Evolutionary conservation across 495 filamentous ascomycete genomes (phyloP).

Genomic region (Tuber calosporum): DNA sequence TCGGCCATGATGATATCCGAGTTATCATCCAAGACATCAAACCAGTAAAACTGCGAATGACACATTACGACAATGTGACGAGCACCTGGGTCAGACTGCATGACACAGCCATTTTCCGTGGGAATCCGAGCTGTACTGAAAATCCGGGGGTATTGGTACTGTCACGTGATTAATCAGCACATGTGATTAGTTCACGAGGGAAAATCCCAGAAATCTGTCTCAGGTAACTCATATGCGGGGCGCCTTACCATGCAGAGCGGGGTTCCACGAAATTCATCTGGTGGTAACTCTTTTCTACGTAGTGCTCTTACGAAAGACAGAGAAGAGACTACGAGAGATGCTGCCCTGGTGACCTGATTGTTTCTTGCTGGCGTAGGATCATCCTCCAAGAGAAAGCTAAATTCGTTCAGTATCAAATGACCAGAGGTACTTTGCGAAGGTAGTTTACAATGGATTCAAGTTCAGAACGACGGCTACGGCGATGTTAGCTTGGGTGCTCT

Average conservation of each 20-base stretch:
- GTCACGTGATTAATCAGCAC: slow-evolving; percentile 18
- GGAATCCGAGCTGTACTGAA: slow-evolving; percentile 94
- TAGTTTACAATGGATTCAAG: slow-evolving; percentile 70
- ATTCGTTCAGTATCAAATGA: slow-evolving; percentile 10
- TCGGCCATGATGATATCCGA: slow-evolving; percentile 95
- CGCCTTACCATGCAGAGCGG: slow-evolving; percentile 69
- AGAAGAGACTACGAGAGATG: slow-evolving; percentile 83
- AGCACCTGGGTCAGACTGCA: slow-evolving; percentile 80
- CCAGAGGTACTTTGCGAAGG: neutral
- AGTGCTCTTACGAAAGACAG: slow-evolving; percentile 90
- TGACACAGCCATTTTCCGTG: slow-evolving; percentile 90
- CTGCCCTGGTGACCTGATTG: slow-evolving; percentile 90
- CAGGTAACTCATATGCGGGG: neutral
- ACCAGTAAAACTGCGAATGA: slow-evolving; percentile 98
- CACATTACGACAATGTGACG: slow-evolving; percentile 93
- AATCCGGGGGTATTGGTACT: slow-evolving; percentile 87
- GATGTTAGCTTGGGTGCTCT: slow-evolving; percentile 20
- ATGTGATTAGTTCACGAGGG: slow-evolving; percentile 1
- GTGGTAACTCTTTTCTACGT: slow-evolving; percentile 83
- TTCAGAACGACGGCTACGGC: slow-evolving; percentile 76
- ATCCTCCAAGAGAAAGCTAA: slow-evolving; percentile 80
- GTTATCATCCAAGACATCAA: slow-evolving; percentile 91
- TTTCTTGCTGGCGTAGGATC: slow-evolving; percentile 93
- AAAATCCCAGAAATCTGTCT: slow-evolving; percentile 1
- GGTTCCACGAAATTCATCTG: slow-evolving; percentile 72